A percentile compares a stretch with the other conserved stretches of the same genome.
These are phyloP conservation scores for Talaromyces nanjingensis DNA, from an alignment of 495 filamentous ascomycete genomes.

Conservation along the genomic window DNA sequence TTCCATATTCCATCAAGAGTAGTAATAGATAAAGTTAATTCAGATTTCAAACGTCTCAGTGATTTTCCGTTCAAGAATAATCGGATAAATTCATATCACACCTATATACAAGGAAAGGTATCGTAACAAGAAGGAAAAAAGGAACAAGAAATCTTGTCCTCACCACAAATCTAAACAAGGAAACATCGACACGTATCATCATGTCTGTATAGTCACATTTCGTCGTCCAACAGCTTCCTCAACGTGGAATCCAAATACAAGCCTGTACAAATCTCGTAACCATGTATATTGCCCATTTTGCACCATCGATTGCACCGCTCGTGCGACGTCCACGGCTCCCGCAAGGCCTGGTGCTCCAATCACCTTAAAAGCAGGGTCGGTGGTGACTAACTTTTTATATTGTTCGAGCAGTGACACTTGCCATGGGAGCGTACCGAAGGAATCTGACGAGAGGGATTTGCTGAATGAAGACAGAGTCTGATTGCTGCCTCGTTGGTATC, in stretches of 20 bases:
- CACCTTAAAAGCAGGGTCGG: conserved; percentile 57
- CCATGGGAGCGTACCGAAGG: conserved; percentile 66
- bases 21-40: neutral
- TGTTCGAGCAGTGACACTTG: conserved; percentile 63
- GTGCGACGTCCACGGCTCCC: conserved; percentile 63
- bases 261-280: conserved; percentile 68
- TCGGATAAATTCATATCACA: neutral
- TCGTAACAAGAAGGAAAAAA: neutral
- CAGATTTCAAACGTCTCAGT: neutral
- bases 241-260: conserved; percentile 77
- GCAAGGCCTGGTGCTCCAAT: conserved; percentile 51
- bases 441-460: conserved; percentile 64
- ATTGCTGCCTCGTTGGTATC: conserved; percentile 47
- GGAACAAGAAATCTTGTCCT: neutral
- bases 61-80: neutral
- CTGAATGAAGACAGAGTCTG: conserved; percentile 61
- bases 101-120: conserved; percentile 5
- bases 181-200: neutral
- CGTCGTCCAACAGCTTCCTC: conserved; percentile 61
- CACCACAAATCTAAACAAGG: neutral
- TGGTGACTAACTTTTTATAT: conserved; percentile 69
- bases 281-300: conserved; percentile 61
- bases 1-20: too few relatives aligned
- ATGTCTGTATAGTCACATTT: conserved; percentile 42
- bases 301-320: conserved; percentile 67